Evolutionary conservation across 805 yeast genomes (phyloP).

Genomic region (Wickerhamiella galacta): DNA sequence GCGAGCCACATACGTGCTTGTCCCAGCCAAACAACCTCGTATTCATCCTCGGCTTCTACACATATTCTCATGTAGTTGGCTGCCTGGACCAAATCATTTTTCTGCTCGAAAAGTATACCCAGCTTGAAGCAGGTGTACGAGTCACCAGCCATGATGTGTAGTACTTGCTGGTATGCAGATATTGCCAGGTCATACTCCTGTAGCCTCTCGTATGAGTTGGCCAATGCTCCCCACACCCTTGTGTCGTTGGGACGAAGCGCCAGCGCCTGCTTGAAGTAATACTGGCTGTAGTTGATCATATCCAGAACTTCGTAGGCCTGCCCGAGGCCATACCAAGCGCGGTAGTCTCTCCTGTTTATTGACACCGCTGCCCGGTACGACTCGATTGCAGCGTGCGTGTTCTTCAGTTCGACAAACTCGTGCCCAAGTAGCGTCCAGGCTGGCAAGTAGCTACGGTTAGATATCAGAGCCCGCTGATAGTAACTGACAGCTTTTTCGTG

Average conservation of each 20-base stretch:
- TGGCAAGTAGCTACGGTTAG: constrained; percentile 62
- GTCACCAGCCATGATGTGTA: constrained; percentile 39
- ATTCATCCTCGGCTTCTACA: constrained; percentile 39
- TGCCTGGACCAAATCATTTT: constrained; percentile 37
- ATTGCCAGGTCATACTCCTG: constrained; percentile 56
- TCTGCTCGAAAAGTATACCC: constrained; percentile 47
- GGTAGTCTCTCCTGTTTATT: constrained; percentile 69
- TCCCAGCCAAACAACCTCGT: constrained; percentile 58
- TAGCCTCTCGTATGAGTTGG: constrained; percentile 71
- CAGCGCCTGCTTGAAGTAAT: constrained; percentile 84
- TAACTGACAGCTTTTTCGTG: constrained; percentile 91
- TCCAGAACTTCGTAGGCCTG: constrained; percentile 95
- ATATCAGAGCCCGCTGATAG: constrained; percentile 71
- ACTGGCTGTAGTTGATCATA: constrained; percentile 82
- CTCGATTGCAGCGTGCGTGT: constrained; percentile 95
- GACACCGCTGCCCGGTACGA: constrained; percentile 87
- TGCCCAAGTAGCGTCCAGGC: constrained; percentile 99
- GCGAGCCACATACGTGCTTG: constrained; percentile 84
- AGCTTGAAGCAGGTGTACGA: constrained; percentile 43
- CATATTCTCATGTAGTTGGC: constrained; percentile 49
- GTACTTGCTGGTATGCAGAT: constrained; percentile 66
- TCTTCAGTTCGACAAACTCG: constrained; percentile 89
- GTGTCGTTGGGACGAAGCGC: constrained; percentile 75
- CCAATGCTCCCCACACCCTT: constrained; percentile 94
- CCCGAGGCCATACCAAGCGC: constrained; percentile 98